These are phyloP conservation scores for Lipomyces orientalis DNA, from an alignment of 805 yeast species.

Conservation along the genomic window DNA sequence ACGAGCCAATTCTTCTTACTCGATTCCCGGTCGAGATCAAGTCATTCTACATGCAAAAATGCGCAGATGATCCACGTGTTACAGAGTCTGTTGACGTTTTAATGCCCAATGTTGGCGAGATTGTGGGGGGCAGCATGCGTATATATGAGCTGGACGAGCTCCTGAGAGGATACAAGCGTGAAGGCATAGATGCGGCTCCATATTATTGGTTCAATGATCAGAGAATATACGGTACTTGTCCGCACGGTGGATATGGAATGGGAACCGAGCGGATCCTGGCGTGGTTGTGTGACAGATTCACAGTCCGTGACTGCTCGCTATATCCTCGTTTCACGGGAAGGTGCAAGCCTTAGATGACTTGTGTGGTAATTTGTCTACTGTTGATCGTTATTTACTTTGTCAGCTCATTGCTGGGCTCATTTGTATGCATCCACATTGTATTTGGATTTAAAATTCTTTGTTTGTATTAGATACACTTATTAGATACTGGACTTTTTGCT, in stretches of 20 bases:
- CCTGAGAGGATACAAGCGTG: slow-evolving; percentile 90
- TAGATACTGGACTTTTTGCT: too few relatives aligned
- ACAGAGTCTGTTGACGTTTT: slow-evolving; percentile 98
- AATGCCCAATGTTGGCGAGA: slow-evolving; percentile 99
- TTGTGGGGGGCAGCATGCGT: slow-evolving; percentile 99
- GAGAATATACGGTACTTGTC: slow-evolving; percentile 96
- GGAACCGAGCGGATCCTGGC: slow-evolving; percentile 98
- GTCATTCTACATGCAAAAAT: slow-evolving; percentile 96
- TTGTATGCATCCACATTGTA: not conserved
- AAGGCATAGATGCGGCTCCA: slow-evolving; percentile 76
- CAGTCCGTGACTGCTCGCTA: slow-evolving; percentile 97
- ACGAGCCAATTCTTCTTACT: slow-evolving; percentile 87
- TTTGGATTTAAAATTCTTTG: not conserved
- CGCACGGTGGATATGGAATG: slow-evolving; percentile 98
- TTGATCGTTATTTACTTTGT: not conserved
- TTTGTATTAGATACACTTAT: not conserved
- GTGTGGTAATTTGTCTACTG: not conserved
- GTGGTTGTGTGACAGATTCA: slow-evolving; percentile 96
- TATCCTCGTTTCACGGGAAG: slow-evolving; percentile 98
- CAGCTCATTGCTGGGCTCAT: not conserved
- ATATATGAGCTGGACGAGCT: slow-evolving; percentile 80
- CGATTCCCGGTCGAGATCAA: slow-evolving; percentile 97
- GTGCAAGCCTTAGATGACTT: slow-evolving; percentile 81
- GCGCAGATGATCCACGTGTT: slow-evolving; percentile 87
- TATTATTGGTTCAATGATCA: slow-evolving; percentile 98